These are phyloP conservation scores for Rhodotorula kratochvilovae DNA, from an alignment of 768 basidiomycete genomes.

Conservation along the genomic window DNA sequence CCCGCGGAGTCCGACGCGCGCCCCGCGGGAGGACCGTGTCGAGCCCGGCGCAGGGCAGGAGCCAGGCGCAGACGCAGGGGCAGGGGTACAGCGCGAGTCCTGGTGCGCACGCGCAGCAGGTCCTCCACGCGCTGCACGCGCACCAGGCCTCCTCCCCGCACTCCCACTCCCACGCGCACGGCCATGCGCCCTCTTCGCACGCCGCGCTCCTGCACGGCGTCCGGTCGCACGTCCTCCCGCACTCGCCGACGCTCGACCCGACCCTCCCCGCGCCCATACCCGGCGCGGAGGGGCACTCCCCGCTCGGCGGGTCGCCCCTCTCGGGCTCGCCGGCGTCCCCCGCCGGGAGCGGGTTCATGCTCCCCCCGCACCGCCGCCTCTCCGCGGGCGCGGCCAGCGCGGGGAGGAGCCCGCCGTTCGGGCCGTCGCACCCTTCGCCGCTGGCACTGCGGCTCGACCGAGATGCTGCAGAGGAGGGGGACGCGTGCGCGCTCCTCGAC, in stretches of 20 bases:
- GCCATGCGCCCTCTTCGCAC: slow-evolving; percentile 10
- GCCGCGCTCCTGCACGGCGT: slow-evolving; percentile 32
- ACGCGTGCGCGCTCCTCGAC: neutral
- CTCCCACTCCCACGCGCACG: neutral
- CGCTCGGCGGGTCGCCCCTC: slow-evolving; percentile 7
- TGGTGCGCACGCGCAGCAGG: neutral
- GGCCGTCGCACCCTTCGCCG: neutral
- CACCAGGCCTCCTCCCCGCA: neutral
- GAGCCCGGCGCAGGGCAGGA: neutral
- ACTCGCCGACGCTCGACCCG: slow-evolving; percentile 20
- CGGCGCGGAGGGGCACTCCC: neutral
- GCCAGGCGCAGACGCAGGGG: neutral
- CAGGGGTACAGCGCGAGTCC: too few relatives aligned
- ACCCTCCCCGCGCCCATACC: neutral
- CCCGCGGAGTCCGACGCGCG: slow-evolving; percentile 13
- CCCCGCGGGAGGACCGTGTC: neutral
- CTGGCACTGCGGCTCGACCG: neutral
- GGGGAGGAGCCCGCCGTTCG: neutral
- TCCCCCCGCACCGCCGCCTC: too few relatives aligned
- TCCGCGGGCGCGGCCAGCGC: neutral
- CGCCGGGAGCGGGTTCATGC: neutral
- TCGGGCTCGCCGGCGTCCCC: slow-evolving; percentile 10
- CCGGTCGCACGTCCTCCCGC: slow-evolving; percentile 27
- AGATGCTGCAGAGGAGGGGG: too few relatives aligned
- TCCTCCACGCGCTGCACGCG: neutral